phyloP scores from a whole-genome alignment of 1,284 basidiomycete genomes.

The Cutaneotrichosporon mucoides region DNA sequence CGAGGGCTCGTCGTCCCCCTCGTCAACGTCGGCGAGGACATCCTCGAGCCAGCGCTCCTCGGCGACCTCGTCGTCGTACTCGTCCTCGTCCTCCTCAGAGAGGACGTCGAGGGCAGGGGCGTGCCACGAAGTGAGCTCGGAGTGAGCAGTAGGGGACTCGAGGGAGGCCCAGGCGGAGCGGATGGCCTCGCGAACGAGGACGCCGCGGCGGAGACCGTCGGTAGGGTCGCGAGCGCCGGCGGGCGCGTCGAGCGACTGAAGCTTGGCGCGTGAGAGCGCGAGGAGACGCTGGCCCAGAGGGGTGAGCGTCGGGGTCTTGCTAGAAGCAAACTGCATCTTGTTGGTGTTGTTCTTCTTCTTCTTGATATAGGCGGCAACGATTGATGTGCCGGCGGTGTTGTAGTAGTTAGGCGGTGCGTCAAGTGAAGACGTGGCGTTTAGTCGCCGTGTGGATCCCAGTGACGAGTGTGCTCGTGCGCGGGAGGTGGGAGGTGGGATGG shows the following conservation, averaged over 20 bases:
- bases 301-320: constrained; percentile 34
- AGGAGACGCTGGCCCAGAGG: constrained; percentile 42
- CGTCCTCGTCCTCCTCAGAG: constrained; percentile 40
- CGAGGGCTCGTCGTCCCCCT: constrained; percentile 17
- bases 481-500: neutral
- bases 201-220: constrained; percentile 28
- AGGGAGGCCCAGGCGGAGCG: constrained; percentile 40
- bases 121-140: constrained; percentile 38
- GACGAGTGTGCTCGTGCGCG: neutral
- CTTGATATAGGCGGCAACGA: neutral
- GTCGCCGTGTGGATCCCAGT: constrained; percentile 3
- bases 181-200: constrained; percentile 41
- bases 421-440: neutral
- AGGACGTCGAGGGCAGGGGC: constrained; percentile 34
- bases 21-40: constrained; percentile 31
- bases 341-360: neutral
- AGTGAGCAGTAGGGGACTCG: constrained; percentile 22
- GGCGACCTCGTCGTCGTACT: constrained; percentile 17
- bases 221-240: constrained; percentile 28
- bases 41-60: constrained; percentile 43
- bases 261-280: constrained; percentile 38
- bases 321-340: constrained; percentile 37
- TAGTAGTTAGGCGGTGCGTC: neutral
- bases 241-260: constrained; percentile 29
- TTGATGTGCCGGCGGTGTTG: too few relatives aligned